Base-by-base conservation (phyloP, 2,329 filamentous ascomycete species). In the Emmonsiellopsis sp. region DNA sequence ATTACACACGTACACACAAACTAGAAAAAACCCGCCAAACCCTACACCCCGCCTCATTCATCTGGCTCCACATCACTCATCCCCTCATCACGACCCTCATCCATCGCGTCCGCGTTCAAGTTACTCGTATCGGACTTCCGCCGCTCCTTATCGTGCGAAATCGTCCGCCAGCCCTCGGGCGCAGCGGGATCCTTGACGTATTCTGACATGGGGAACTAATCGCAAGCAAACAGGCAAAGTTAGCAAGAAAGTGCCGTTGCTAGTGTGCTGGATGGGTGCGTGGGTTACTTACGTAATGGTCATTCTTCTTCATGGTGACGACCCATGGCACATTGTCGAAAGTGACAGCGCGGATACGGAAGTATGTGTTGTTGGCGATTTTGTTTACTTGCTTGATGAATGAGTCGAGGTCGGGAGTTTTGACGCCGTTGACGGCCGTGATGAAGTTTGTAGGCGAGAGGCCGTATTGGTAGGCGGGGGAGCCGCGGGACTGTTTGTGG, bases 301-400 rank as follows among this genome's bases (percentile, higher is more conserved):
- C 92, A 62, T 96, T 96, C 81, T 97, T 97, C 83, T 98, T 98
- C 88, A 98, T 95, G 7, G 93, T 98, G 40, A 94, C 88, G n/a
- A 98, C 90, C 90, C 93, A 98, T 3, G 92, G 92, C 8, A 98
- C 90, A 64, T 94, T 95, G 69, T 98, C 93, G 65, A 98, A 98
- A 0, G 93, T 97, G 69, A 97, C 89, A n/a, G 93, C 89, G 69
- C 92, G 91, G 51, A 98, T 78, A 14, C 93, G 85, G 83, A 98
- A 98, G 72, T 98, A 98, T 2, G 90, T 95, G 65, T 98, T 98
- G 63, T 98, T 90, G 0, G 88, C 87, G 62, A 98, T 96, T 70
- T 87, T 85, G 61, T 86, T 82, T 14, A 94, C 90, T 58, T 90
- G 87, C 31, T 77, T 76, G 57, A 97, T 76, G 70, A 98, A 97